phyloP scores from a whole-genome alignment of 441 rosid genomes.

The Bocquillonia castaneifolia region DNA sequence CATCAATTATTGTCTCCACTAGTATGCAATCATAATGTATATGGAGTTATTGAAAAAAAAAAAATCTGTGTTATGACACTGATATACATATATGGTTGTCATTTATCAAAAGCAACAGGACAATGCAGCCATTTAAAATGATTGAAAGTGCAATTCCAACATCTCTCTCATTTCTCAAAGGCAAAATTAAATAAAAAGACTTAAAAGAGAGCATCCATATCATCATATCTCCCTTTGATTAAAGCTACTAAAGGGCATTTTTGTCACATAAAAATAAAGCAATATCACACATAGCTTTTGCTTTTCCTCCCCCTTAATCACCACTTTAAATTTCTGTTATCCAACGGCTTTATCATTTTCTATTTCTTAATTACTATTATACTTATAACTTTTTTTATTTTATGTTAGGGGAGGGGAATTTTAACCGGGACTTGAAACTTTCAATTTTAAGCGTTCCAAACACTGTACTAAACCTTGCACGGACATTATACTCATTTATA shows the following conservation, averaged over 20 bases:
- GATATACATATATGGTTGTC: slow-evolving; percentile 18
- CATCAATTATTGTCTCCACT: slow-evolving; percentile 18
- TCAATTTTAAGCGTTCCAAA: too few relatives aligned
- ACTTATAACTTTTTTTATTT: background rate
- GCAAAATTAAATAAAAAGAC: slow-evolving; percentile 31
- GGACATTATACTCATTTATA: too few relatives aligned
- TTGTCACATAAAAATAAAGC: slow-evolving; percentile 32
- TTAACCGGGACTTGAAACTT: too few relatives aligned
- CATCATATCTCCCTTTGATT: slow-evolving; percentile 31
- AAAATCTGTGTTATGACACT: background rate
- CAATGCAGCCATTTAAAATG: slow-evolving; percentile 35
- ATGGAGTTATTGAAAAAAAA: background rate
- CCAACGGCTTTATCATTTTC: slow-evolving; percentile 31
- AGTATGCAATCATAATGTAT: slow-evolving; percentile 4
- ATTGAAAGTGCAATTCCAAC: slow-evolving; percentile 44
- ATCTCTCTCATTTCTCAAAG: slow-evolving; percentile 34
- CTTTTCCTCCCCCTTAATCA: slow-evolving; percentile 28
- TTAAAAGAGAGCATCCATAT: background rate
- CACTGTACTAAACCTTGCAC: too few relatives aligned
- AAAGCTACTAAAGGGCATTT: slow-evolving; percentile 57
- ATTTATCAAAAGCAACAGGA: slow-evolving; percentile 38
- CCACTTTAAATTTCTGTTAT: slow-evolving; percentile 42
- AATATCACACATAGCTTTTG: slow-evolving; percentile 30
- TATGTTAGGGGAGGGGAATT: too few relatives aligned
- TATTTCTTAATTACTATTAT: background rate